phyloP scores from a whole-genome alignment of 495 filamentous ascomycete species.

The Podospora fimiseda region DNA sequence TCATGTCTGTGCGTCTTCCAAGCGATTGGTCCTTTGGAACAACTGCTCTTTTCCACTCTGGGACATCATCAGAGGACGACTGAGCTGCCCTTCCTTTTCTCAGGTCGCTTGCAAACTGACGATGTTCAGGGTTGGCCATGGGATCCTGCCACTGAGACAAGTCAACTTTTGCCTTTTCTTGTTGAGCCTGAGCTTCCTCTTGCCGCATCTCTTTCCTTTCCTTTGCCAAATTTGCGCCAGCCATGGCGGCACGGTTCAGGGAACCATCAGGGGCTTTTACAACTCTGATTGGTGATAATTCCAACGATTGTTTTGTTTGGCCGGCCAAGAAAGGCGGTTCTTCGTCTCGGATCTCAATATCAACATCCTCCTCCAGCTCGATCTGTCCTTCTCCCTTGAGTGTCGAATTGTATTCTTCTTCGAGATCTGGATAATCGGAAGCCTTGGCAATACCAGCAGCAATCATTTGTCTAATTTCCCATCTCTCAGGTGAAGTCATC shows the following conservation, averaged over 20 bases:
- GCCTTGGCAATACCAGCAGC: constrained; percentile 88
- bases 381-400: constrained; percentile 80
- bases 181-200: constrained; percentile 78
- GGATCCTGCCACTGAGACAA: constrained; percentile 95
- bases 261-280: constrained; percentile 97
- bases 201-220: constrained; percentile 85
- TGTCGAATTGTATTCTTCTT: constrained; percentile 88
- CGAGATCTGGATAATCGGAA: constrained; percentile 86
- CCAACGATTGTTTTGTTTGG: constrained; percentile 91
- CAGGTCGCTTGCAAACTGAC: constrained; percentile 83
- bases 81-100: constrained; percentile 44
- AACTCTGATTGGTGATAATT: constrained; percentile 89
- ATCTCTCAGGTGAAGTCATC: constrained; percentile 91
- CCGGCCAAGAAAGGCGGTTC: constrained; percentile 94
- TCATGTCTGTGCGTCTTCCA: constrained; percentile 83
- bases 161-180: constrained; percentile 73
- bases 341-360: constrained; percentile 94
- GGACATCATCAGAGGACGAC: constrained; percentile 54
- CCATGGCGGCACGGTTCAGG: constrained; percentile 90
- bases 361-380: constrained; percentile 93
- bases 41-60: constrained; percentile 88
- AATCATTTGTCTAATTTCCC: constrained; percentile 96
- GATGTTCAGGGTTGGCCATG: constrained; percentile 76
- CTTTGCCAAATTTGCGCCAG: constrained; percentile 81
- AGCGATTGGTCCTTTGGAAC: constrained; percentile 76